Percentiles rank a stretch among this genome's conserved stretches.
Evolutionary conservation across 2,329 filamentous ascomycete genomes (phyloP).

Genomic region (Cordyceps fumosorosea): DNA sequence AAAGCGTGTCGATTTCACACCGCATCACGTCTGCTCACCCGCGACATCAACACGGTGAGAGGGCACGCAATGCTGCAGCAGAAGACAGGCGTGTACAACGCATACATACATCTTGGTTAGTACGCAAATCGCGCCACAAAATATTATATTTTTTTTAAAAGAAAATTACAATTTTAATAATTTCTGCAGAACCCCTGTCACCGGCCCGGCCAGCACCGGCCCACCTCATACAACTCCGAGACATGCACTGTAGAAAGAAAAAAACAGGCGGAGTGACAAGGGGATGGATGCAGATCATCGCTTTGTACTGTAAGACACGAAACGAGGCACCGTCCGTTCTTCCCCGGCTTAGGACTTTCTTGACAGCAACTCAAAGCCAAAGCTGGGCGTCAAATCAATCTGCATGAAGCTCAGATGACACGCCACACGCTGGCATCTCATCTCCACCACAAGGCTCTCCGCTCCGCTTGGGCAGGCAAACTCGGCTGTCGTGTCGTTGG

Average conservation of each 20-base stretch:
- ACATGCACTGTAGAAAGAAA: too few relatives aligned
- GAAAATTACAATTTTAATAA: too few relatives aligned
- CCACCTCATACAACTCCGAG: too few relatives aligned
- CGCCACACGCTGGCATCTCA: slow-evolving; percentile 10
- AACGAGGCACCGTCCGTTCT: too few relatives aligned
- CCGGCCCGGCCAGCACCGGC: too few relatives aligned
- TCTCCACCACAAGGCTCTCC: slow-evolving; percentile 4
- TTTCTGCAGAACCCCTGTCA: too few relatives aligned
- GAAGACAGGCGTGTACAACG: not conserved
- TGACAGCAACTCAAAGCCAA: slow-evolving; percentile 10
- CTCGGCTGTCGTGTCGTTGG: not conserved
- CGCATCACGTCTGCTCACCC: not conserved
- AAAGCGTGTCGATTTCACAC: not conserved
- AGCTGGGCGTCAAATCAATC: slow-evolving; percentile 5
- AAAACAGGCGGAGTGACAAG: too few relatives aligned
- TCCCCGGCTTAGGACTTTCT: not conserved
- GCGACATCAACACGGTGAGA: too few relatives aligned
- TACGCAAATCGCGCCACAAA: not conserved
- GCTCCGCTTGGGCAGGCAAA: slow-evolving; percentile 2
- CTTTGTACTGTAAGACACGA: too few relatives aligned
- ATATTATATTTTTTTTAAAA: not conserved
- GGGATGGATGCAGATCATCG: too few relatives aligned
- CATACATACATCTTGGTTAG: not conserved
- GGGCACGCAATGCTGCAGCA: not conserved
- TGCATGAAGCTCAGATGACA: slow-evolving; percentile 11